Conservation (phyloP, 345 rosid genomes). For the Boechera retrofracta region DNA sequence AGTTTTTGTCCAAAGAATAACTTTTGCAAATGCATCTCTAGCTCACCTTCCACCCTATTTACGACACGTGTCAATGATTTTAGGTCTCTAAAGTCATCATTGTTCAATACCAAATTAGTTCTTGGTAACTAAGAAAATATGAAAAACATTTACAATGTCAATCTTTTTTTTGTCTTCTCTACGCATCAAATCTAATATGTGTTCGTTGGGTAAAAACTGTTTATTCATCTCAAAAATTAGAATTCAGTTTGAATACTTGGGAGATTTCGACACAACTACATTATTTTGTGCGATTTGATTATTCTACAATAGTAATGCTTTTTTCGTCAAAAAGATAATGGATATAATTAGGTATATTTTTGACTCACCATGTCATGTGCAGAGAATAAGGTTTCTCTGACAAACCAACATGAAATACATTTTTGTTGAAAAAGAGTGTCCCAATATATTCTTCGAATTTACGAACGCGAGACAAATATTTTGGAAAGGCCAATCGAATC, state of each 20-base stretch:
- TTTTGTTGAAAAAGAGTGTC: slow-evolving; percentile 30
- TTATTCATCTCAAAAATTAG: not conserved
- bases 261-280: not conserved
- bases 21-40: slow-evolving; percentile 35
- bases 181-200: not conserved
- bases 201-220: not conserved
- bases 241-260: not conserved
- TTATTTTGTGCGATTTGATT: not conserved
- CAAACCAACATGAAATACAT: slow-evolving; percentile 25
- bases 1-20: slow-evolving; percentile 41
- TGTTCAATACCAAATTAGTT: not conserved
- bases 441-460: slow-evolving; percentile 40
- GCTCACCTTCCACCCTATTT: not conserved
- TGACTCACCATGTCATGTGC: slow-evolving; percentile 43
- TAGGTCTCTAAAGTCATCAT: slow-evolving; percentile 10
- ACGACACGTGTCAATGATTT: slow-evolving; percentile 1
- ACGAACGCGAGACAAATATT: slow-evolving; percentile 37
- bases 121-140: slow-evolving; percentile 2
- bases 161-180: not conserved
- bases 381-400: slow-evolving; percentile 40
- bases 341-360: slow-evolving; percentile 27
- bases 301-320: slow-evolving; percentile 4
- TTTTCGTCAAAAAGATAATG: slow-evolving; percentile 22
- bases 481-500: slow-evolving; percentile 42
- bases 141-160: slow-evolving; percentile 23